Base-by-base conservation (phyloP, 495 filamentous ascomycete genomes). In the Polyplosphaeria fusca region DNA sequence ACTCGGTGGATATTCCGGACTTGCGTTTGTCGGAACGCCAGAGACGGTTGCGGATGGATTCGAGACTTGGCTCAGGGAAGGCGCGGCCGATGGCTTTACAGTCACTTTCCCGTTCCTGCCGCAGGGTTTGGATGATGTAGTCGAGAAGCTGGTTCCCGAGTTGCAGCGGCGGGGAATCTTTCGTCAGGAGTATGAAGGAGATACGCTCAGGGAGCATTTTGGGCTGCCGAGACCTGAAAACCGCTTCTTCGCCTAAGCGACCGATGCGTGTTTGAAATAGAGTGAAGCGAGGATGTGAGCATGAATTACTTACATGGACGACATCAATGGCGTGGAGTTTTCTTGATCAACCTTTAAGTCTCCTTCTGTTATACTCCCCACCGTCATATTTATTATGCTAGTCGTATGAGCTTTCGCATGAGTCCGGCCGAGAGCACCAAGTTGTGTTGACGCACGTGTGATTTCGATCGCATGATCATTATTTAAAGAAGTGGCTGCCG, bases 1-100 rank as follows among this genome's bases (percentile, higher is more conserved):
- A 19, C 73, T 70, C 37, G 77, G 78, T 2, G 78, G 78, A 5
- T 79, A 76, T 46, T 71, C 73, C 0, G 77, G 78, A 13, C 60
- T 79, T n/a, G 70, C 77, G 1, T 79, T 81, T 63, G 73, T 81
- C 3, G 77, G 78, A 0, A 77, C 76, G 1, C 71, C 74, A 0
- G 64, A 71, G 57, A 73, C 68, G 11, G 73, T 81, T 37, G 77
- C 77, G 0, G 76, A 79, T 5, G 74, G 77, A 50, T 78, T 49
- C 72, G 73, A 71, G 51, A 64, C 49, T 1, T 79, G 78, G 77
- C 47, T 81, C 45, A 48, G 48, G 3, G 70, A 78, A 49, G 77
- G 74, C 20, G 73, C 64, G 0, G 68, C 71, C 0, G 74, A 79
- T 63, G 46, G 46, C 1, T 49, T 49, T 28, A 78, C 74, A 9